Evolutionary conservation across 1,284 basidiomycete species (phyloP).

Genomic region (Porogramme epimiltina): DNA sequence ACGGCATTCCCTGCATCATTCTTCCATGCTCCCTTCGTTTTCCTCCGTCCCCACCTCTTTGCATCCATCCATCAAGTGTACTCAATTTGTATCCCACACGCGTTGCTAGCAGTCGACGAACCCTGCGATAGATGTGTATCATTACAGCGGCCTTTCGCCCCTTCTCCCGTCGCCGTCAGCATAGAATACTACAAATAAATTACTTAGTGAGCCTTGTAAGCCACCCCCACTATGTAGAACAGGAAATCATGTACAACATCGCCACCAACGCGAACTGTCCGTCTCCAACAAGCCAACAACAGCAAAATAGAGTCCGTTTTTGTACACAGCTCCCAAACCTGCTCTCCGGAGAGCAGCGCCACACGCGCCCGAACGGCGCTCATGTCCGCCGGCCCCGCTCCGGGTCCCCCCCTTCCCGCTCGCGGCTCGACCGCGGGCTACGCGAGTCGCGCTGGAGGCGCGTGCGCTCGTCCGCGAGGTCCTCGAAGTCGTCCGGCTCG

Average conservation of each 20-base stretch:
- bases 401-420: background rate
- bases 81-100: no score
- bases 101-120: no score
- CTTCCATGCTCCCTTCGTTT: no score
- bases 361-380: background rate
- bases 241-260: no score
- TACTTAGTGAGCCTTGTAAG: background rate
- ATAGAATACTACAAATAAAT: constrained; percentile 15
- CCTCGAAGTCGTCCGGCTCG: constrained; percentile 9
- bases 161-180: background rate
- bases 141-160: background rate
- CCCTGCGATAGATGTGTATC: constrained; percentile 4
- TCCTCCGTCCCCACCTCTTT: no score
- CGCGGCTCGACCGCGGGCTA: constrained; percentile 3
- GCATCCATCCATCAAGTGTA: no score
- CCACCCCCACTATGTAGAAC: no score
- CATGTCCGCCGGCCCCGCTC: background rate
- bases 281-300: background rate
- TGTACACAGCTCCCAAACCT: constrained; percentile 1
- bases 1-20: no score
- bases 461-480: constrained; percentile 15
- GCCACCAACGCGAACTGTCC: background rate
- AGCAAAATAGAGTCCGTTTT: no score
- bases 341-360: constrained; percentile 2
- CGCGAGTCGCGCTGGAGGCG: constrained; percentile 6